These are phyloP conservation scores for Dictyostelium discoideum DNA, from an alignment of 78 protist genomes.

Conservation along the genomic window DNA sequence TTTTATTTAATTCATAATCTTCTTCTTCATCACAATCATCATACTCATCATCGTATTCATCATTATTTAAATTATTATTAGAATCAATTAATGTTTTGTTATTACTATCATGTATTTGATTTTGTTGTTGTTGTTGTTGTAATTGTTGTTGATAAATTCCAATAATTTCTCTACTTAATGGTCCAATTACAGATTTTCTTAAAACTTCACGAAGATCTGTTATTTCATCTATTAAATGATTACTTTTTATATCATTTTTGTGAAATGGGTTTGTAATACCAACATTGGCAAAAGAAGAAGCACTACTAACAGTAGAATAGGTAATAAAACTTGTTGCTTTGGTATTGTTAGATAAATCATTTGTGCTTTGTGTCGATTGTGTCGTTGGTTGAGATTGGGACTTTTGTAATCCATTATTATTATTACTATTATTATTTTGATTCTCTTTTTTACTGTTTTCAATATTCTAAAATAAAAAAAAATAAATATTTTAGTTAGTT, in stretches of 20 bases:
- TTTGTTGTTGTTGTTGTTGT: not conserved
- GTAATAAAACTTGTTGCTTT: not conserved
- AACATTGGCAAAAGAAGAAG: slow-evolving; percentile 1
- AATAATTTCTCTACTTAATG: slow-evolving; percentile 34
- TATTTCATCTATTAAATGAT: slow-evolving; percentile 68
- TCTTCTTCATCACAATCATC: not conserved
- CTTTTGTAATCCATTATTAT: not conserved
- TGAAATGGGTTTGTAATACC: slow-evolving; percentile 22
- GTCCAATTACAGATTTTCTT: slow-evolving; percentile 58
- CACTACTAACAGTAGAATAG: not conserved
- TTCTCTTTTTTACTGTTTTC: not conserved
- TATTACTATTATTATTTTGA: not conserved
- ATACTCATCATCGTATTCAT: not conserved
- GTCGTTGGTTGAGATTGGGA: not conserved
- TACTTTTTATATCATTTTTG: slow-evolving; percentile 47
- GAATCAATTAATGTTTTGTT: too few species aligned
- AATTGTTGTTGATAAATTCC: not conserved
- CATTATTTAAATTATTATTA: too few species aligned
- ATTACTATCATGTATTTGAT: too few species aligned
- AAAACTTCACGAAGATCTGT: slow-evolving; percentile 59
- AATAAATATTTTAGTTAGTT: too few species aligned
- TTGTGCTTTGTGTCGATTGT: not conserved
- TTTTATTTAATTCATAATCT: not conserved
- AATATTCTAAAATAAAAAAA: not conserved
- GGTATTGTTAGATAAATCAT: not conserved